Conservation (phyloP, 2,329 filamentous ascomycete species). For the Fusarium sp. region DNA sequence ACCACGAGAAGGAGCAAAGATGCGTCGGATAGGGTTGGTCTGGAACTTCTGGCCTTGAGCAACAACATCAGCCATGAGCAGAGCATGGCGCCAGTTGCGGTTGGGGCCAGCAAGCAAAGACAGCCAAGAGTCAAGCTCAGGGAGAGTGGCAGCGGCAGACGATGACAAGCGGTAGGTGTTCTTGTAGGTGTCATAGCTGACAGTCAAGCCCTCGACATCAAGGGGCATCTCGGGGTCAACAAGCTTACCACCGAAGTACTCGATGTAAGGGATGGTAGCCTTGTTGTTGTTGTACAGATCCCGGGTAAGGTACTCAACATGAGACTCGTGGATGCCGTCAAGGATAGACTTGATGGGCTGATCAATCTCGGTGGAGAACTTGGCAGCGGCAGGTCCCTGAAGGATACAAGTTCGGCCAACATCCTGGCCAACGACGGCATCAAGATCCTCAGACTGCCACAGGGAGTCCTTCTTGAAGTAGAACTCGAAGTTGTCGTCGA, state of each 20-base stretch:
- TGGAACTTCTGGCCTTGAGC: slow-evolving; percentile 97
- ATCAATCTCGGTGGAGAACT: slow-evolving; percentile 88
- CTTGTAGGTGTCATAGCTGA: slow-evolving; percentile 82
- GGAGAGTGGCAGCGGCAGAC: slow-evolving; percentile 78
- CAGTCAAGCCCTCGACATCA: slow-evolving; percentile 87
- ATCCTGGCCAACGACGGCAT: slow-evolving; percentile 95
- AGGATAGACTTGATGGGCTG: slow-evolving; percentile 96
- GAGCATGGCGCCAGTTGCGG: slow-evolving; percentile 93
- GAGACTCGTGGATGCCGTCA: slow-evolving; percentile 87
- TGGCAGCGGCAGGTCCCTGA: slow-evolving; percentile 92
- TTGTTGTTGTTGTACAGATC: slow-evolving; percentile 84
- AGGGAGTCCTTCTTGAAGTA: slow-evolving; percentile 99
- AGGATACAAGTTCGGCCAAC: slow-evolving; percentile 96
- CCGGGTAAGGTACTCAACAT: slow-evolving; percentile 81
- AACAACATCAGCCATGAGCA: slow-evolving; percentile 93
- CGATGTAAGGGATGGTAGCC: slow-evolving; percentile 81
- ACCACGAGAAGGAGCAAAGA: slow-evolving; percentile 87
- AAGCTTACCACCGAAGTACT: slow-evolving; percentile 95
- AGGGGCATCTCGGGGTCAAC: slow-evolving; percentile 77
- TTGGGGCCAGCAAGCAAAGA: slow-evolving; percentile 85
- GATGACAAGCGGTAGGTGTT: slow-evolving; percentile 85
- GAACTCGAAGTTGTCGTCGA: slow-evolving; percentile 98
- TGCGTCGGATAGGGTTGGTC: slow-evolving; percentile 92
- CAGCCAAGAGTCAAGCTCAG: slow-evolving; percentile 85
- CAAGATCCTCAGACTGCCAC: slow-evolving; percentile 98